Evolutionary conservation across 2,329 filamentous ascomycete species (phyloP).

Genomic region (Fusarium mundagurra): DNA sequence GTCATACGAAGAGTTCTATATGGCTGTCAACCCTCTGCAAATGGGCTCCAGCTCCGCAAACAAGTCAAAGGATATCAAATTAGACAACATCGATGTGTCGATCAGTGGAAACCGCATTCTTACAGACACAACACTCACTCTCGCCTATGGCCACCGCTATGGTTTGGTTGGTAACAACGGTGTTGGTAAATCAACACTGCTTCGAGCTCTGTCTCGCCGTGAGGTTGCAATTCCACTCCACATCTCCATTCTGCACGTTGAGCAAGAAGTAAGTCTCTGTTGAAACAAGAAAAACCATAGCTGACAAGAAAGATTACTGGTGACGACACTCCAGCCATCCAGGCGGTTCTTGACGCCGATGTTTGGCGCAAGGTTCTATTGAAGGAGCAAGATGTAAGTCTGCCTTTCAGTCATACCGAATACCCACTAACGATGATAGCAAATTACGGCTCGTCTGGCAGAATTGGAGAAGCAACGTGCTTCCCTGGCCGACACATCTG

Average conservation of each 20-base stretch:
- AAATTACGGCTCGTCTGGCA: slow-evolving; percentile 80
- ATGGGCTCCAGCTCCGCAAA: slow-evolving; percentile 74
- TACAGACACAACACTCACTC: slow-evolving; percentile 87
- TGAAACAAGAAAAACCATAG: neutral
- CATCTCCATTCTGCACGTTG: slow-evolving; percentile 98
- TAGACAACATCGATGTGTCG: slow-evolving; percentile 94
- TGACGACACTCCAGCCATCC: slow-evolving; percentile 93
- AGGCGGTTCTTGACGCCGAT: slow-evolving; percentile 95
- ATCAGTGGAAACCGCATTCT: slow-evolving; percentile 91
- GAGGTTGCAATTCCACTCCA: slow-evolving; percentile 95
- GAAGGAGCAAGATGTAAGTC: slow-evolving; percentile 81
- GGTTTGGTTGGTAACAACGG: slow-evolving; percentile 99
- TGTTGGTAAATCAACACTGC: slow-evolving; percentile 96
- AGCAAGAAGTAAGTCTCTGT: slow-evolving; percentile 80
- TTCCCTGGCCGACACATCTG: slow-evolving; percentile 88
- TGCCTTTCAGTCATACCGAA: neutral
- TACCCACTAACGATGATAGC: slow-evolving; percentile 56
- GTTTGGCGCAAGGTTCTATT: slow-evolving; percentile 98
- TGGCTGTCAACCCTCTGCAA: slow-evolving; percentile 97
- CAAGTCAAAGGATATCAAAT: slow-evolving; percentile 99
- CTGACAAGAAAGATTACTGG: slow-evolving; percentile 75
- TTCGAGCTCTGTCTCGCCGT: slow-evolving; percentile 90
- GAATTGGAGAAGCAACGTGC: slow-evolving; percentile 81
- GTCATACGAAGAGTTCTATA: slow-evolving; percentile 99
- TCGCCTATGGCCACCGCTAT: slow-evolving; percentile 93